Percentiles rank a stretch among this genome's conserved stretches.
These are phyloP conservation scores for Coniochaeta hoffmannii DNA, from an alignment of 2,329 filamentous ascomycete species.

Conservation along the genomic window DNA sequence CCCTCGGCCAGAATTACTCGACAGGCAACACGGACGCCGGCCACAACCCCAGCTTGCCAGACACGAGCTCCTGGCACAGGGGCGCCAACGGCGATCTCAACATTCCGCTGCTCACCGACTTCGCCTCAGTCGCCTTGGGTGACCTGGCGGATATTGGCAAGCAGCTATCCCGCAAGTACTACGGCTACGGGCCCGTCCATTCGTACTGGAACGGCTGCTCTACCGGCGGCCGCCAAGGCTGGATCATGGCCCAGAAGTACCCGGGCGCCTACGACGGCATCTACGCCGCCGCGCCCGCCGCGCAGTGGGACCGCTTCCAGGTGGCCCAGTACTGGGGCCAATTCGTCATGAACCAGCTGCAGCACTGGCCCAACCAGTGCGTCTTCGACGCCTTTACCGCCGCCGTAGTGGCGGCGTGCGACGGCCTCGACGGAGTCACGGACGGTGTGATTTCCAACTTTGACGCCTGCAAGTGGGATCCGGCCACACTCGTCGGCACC, in stretches of 20 bases:
- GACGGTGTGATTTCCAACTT: constrained; percentile 35
- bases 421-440: constrained; percentile 31
- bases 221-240: constrained; percentile 41
- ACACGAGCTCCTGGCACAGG: neutral
- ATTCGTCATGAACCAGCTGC: constrained; percentile 13
- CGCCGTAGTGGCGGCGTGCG: constrained; percentile 33
- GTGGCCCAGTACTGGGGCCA: constrained; percentile 25
- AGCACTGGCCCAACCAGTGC: constrained; percentile 14
- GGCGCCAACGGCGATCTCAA: neutral
- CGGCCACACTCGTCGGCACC: constrained; percentile 17
- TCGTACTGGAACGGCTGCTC: constrained; percentile 41
- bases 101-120: neutral
- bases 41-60: too few species aligned
- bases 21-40: neutral
- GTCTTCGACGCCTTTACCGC: constrained; percentile 19
- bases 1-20: neutral
- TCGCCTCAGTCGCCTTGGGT: neutral
- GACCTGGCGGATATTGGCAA: constrained; percentile 15
- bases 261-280: constrained; percentile 43
- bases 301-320: constrained; percentile 2
- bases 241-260: constrained; percentile 34
- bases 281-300: constrained; percentile 28
- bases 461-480: constrained; percentile 25
- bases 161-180: constrained; percentile 11
- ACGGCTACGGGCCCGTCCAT: constrained; percentile 26